phyloP scores from a whole-genome alignment of 176 grass and related monocot species.

The Puccinellia tenuiflora region DNA sequence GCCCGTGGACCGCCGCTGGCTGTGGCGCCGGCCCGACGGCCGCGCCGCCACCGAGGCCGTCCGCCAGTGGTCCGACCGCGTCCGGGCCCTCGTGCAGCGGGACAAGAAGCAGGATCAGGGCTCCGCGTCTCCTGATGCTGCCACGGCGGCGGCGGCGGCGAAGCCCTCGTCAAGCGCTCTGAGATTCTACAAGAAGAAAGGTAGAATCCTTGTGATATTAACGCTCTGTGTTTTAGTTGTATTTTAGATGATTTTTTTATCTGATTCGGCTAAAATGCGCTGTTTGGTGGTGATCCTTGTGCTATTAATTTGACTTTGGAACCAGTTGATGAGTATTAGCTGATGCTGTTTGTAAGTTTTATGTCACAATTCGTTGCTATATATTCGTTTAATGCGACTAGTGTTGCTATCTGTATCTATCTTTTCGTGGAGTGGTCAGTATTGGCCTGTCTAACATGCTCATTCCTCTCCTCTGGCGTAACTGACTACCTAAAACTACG shows the following conservation, averaged over 20 bases:
- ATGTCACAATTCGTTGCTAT: not conserved
- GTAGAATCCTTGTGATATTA: too few relatives aligned
- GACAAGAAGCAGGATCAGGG: not conserved
- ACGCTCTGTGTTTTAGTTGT: too few relatives aligned
- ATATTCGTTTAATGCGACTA: not conserved
- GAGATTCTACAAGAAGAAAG: constrained; percentile 77
- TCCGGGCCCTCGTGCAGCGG: constrained; percentile 33
- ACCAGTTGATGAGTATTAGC: not conserved
- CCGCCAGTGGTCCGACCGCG: constrained; percentile 52
- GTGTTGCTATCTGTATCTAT: not conserved
- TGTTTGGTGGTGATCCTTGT: not conserved
- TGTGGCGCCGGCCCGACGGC: constrained; percentile 35
- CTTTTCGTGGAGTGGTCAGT: not conserved
- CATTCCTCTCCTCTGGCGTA: not conserved
- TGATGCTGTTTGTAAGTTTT: not conserved
- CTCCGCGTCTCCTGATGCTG: not conserved
- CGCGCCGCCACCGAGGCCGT: constrained; percentile 35
- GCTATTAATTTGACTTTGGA: not conserved
- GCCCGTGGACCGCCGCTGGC: constrained; percentile 47
- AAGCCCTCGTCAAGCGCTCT: constrained; percentile 41
- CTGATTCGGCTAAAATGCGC: not conserved
- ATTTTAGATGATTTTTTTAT: not conserved
- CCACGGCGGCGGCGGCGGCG: not conserved
- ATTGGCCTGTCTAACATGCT: not conserved
- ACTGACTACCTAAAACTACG: not conserved